phyloP scores from a whole-genome alignment of 2,329 filamentous ascomycete species.

The Purpureocillium takamizusanense region DNA sequence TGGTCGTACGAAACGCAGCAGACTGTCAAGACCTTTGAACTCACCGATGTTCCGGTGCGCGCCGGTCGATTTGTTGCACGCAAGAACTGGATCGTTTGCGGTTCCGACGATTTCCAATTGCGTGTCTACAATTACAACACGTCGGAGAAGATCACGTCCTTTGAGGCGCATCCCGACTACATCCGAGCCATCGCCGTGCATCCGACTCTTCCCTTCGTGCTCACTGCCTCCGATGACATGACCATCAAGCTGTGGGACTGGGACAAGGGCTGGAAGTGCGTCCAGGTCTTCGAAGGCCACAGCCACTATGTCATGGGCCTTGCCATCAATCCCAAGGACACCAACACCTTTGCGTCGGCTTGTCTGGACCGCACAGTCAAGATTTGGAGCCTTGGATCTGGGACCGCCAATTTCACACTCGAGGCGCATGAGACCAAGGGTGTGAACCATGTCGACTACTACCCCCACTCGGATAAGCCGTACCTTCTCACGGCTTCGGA shows the following conservation, averaged over 20 bases:
- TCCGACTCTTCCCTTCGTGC: constrained; percentile 87
- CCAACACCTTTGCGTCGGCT: constrained; percentile 83
- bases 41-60: constrained; percentile 95
- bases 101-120: constrained; percentile 81
- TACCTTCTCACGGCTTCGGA: constrained; percentile 96
- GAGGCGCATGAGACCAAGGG: constrained; percentile 96
- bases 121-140: constrained; percentile 99
- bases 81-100: constrained; percentile 98
- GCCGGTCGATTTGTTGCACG: constrained; percentile 92
- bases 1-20: constrained; percentile 97
- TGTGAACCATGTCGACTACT: constrained; percentile 95
- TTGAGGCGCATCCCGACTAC: constrained; percentile 97
- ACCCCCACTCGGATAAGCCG: constrained; percentile 63
- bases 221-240: constrained; percentile 97
- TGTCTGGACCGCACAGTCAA: constrained; percentile 96
- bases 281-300: constrained; percentile 94
- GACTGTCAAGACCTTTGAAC: constrained; percentile 97
- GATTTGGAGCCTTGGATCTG: constrained; percentile 92
- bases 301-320: constrained; percentile 95
- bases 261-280: constrained; percentile 97
- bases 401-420: constrained; percentile 91
- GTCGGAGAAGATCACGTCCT: constrained; percentile 93
- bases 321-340: constrained; percentile 95
- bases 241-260: constrained; percentile 98
- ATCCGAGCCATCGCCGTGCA: constrained; percentile 95